Conservation (phyloP, 1,284 basidiomycete species). For the Veloboletus limbatus region DNA sequence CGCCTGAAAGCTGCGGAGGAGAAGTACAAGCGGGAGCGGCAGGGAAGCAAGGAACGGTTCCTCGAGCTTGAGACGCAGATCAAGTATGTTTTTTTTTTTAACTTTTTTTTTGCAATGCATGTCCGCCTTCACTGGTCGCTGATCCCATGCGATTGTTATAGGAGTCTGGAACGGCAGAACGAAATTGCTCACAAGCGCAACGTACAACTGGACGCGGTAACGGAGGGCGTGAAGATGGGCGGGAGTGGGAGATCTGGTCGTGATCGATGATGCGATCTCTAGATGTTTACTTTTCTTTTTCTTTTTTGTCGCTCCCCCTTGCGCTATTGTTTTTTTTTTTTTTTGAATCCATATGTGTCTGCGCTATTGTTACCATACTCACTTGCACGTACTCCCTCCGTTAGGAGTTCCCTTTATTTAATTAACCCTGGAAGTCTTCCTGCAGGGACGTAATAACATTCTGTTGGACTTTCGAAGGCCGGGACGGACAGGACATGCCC, state of each 20-base stretch:
- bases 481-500: too few relatives aligned
- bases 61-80: constrained; percentile 66
- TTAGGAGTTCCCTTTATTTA: too few relatives aligned
- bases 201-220: constrained; percentile 62
- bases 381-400: too few relatives aligned
- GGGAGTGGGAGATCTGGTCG: constrained; percentile 19
- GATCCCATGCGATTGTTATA: constrained; percentile 27
- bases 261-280: constrained; percentile 22
- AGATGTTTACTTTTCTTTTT: neutral
- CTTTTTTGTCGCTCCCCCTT: neutral
- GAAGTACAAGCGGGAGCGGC: constrained; percentile 91
- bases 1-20: constrained; percentile 86
- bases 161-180: constrained; percentile 65
- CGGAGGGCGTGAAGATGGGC: constrained; percentile 43
- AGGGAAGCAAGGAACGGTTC: constrained; percentile 88
- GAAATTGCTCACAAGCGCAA: constrained; percentile 70
- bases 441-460: too few relatives aligned
- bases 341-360: too few relatives aligned
- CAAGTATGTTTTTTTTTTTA: constrained; percentile 48
- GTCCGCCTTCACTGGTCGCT: neutral
- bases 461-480: too few relatives aligned
- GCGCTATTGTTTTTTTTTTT: too few relatives aligned
- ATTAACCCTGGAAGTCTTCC: too few relatives aligned
- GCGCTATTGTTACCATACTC: too few relatives aligned
- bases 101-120: too few relatives aligned